phyloP scores from a whole-genome alignment of 2,329 filamentous ascomycete genomes.

The Alternaria gansuensis region DNA sequence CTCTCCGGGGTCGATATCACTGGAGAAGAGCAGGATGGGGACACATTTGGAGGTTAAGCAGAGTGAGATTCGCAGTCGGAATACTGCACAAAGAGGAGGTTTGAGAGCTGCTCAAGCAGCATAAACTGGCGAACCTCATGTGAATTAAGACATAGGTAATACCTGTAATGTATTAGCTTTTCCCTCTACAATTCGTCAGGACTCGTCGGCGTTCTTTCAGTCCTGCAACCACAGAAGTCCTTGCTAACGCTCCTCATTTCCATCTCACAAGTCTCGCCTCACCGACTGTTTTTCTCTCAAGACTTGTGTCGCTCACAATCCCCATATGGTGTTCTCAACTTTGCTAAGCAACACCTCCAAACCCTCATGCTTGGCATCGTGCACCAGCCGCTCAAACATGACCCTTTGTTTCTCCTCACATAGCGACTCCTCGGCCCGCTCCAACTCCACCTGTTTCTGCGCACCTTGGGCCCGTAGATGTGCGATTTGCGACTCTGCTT shows the following conservation, averaged over 20 bases:
- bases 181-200: neutral
- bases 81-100: constrained; percentile 24
- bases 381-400: neutral
- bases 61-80: constrained; percentile 40
- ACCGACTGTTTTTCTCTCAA: neutral
- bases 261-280: neutral
- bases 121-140: neutral
- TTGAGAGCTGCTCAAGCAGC: constrained; percentile 11
- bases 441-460: neutral
- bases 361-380: neutral
- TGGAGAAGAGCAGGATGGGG: constrained; percentile 33
- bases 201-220: neutral
- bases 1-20: constrained; percentile 23
- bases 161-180: neutral
- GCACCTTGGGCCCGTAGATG: too few species aligned
- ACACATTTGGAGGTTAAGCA: constrained; percentile 42
- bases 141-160: neutral
- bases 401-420: neutral
- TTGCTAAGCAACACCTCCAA: neutral
- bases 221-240: neutral
- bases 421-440: neutral
- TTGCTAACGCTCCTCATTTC: neutral
- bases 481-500: too few species aligned
- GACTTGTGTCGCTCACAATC: neutral
- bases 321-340: neutral